These are phyloP conservation scores for Staphylotrichum longicolle DNA, from an alignment of 495 filamentous ascomycete genomes.

Conservation along the genomic window DNA sequence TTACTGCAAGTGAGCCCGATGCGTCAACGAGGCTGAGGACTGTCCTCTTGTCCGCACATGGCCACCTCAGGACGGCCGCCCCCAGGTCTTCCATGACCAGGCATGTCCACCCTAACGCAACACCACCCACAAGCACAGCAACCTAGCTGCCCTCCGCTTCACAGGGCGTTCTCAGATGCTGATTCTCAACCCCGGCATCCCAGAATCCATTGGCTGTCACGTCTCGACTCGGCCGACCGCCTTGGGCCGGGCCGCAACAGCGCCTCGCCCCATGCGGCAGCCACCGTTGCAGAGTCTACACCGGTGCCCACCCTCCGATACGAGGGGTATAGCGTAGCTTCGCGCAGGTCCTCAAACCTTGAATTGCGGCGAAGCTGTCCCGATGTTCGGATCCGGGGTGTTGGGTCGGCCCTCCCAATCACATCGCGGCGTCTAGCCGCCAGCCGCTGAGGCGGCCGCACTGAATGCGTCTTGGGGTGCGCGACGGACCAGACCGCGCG, in stretches of 20 bases:
- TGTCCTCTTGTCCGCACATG: no score
- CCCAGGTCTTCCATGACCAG: no score
- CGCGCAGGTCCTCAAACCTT: background rate
- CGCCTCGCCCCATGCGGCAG: conserved; percentile 1
- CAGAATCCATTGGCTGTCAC: conserved; percentile 9
- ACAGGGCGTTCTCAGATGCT: conserved; percentile 9
- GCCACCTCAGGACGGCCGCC: no score
- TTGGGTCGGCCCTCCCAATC: conserved; percentile 20
- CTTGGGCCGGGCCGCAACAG: conserved; percentile 15
- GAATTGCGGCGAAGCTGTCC: conserved; percentile 11
- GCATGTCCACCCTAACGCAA: no score
- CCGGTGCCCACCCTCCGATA: background rate
- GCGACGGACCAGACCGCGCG: no score
- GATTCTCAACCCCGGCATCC: background rate
- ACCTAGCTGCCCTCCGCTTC: background rate
- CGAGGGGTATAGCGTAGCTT: background rate
- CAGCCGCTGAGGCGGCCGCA: conserved; percentile 9
- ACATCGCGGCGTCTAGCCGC: conserved; percentile 8
- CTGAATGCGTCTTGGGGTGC: no score
- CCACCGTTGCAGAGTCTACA: background rate
- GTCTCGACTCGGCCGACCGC: background rate
- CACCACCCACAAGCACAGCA: background rate
- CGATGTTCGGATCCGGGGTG: conserved; percentile 9
- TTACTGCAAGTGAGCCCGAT: no score
- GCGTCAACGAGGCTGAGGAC: no score